Evolutionary conservation across 2,329 filamentous ascomycete genomes (phyloP).

Genomic region (Talaromyces pinophilus): DNA sequence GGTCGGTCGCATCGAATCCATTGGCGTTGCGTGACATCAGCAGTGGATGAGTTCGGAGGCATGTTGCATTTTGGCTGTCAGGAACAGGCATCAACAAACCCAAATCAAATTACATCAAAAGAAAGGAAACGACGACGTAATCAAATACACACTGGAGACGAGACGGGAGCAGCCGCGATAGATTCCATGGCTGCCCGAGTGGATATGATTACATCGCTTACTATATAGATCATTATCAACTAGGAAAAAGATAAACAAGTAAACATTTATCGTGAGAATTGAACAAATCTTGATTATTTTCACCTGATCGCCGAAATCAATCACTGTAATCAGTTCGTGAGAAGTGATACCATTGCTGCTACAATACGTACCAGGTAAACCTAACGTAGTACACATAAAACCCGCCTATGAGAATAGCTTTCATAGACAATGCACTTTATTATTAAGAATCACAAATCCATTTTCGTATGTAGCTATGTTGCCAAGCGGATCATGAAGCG

Average conservation of each 20-base stretch:
- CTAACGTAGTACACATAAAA: background rate
- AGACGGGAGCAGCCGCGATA: constrained; percentile 15
- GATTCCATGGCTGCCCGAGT: constrained; percentile 21
- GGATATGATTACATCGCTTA: constrained; percentile 1
- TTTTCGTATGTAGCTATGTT: background rate
- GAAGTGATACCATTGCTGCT: background rate
- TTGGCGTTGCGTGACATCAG: background rate
- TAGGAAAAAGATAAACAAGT: constrained; percentile 11
- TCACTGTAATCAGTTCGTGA: background rate
- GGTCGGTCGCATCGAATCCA: background rate
- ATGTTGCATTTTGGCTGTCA: constrained; percentile 17
- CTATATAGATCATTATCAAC: background rate
- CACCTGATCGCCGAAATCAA: background rate
- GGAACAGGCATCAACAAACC: constrained; percentile 9
- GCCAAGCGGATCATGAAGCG: constrained; percentile 1
- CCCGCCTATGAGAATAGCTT: background rate
- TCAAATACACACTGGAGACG: background rate
- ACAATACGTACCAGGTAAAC: background rate
- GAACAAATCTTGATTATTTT: background rate
- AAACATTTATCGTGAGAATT: background rate
- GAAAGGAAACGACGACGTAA: background rate
- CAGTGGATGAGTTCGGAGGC: background rate
- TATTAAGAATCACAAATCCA: background rate
- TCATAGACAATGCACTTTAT: background rate
- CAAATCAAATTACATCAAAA: background rate